Evolutionary conservation across 495 filamentous ascomycete species (phyloP).

Genomic region (Achaetomiella virescens): DNA sequence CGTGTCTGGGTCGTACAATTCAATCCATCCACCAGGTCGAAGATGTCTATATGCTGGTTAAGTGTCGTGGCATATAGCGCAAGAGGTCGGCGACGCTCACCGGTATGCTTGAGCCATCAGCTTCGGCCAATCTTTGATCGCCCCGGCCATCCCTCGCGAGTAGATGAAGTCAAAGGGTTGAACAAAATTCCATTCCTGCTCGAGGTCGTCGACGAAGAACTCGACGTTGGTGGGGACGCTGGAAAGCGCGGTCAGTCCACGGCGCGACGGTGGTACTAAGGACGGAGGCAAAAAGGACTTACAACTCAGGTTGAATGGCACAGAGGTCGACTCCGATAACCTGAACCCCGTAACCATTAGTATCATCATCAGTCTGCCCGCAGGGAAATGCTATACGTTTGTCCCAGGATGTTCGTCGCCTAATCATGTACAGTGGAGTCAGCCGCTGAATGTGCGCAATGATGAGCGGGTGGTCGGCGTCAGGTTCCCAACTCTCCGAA

Average conservation of each 20-base stretch:
- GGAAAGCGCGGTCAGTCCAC: neutral
- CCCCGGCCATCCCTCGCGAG: slow-evolving; percentile 40
- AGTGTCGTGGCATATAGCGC: neutral
- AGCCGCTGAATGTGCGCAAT: neutral
- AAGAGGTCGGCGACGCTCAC: neutral
- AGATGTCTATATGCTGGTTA: slow-evolving; percentile 1
- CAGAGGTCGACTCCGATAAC: slow-evolving; percentile 49
- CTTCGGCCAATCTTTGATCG: slow-evolving; percentile 44
- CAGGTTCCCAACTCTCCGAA: neutral
- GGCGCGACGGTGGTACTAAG: no score
- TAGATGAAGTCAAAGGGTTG: slow-evolving; percentile 20
- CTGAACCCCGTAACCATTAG: no score
- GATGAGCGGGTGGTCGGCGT: neutral
- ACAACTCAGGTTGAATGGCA: slow-evolving; percentile 26
- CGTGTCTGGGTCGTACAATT: slow-evolving; percentile 16
- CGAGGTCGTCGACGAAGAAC: slow-evolving; percentile 53
- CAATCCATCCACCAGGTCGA: slow-evolving; percentile 23
- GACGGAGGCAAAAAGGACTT: neutral
- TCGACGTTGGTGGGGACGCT: slow-evolving; percentile 46
- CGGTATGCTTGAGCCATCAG: slow-evolving; percentile 15
- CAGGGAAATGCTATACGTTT: neutral
- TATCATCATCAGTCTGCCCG: slow-evolving; percentile 5
- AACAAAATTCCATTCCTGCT: slow-evolving; percentile 39
- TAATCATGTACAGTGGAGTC: neutral
- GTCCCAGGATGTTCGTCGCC: slow-evolving; percentile 7